A percentile compares a stretch with the other conserved stretches of the same genome.
These are phyloP conservation scores for Trichoderma gamsii DNA, from an alignment of 495 filamentous ascomycete species.

Conservation along the genomic window DNA sequence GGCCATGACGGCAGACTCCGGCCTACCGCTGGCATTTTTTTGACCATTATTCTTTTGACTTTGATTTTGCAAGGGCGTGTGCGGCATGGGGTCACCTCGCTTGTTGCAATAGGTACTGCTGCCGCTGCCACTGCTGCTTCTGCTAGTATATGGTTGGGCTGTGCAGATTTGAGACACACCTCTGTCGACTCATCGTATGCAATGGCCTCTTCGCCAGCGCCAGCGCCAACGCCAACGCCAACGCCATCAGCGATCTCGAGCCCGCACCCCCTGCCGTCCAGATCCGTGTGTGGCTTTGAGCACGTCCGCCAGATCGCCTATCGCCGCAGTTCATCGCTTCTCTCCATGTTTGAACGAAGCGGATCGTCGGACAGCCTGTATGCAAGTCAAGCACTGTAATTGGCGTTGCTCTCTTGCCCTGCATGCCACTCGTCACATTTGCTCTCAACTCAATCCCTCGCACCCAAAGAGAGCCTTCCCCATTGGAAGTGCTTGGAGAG, in stretches of 20 bases:
- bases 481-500: not conserved
- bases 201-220: not conserved
- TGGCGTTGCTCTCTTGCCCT: not conserved
- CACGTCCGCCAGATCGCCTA: constrained; percentile 1
- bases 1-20: not conserved
- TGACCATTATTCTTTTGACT: not conserved
- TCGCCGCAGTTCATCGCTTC: not conserved
- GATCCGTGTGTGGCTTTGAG: not conserved
- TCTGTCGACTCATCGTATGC: not conserved
- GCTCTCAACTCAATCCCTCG: not conserved
- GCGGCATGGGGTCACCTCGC: not conserved
- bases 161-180: not conserved
- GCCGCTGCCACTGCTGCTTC: too few species aligned
- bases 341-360: not conserved
- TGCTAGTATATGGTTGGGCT: not conserved
- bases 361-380: not conserved
- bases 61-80: not conserved
- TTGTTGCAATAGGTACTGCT: not conserved
- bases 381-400: not conserved
- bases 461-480: not conserved
- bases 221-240: not conserved
- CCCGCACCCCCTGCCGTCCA: not conserved
- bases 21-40: not conserved
- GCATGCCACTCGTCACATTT: constrained; percentile 6
- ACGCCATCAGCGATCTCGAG: not conserved